Conservation (phyloP, 176 grass and related monocot species). For the Cocos nucifera region DNA sequence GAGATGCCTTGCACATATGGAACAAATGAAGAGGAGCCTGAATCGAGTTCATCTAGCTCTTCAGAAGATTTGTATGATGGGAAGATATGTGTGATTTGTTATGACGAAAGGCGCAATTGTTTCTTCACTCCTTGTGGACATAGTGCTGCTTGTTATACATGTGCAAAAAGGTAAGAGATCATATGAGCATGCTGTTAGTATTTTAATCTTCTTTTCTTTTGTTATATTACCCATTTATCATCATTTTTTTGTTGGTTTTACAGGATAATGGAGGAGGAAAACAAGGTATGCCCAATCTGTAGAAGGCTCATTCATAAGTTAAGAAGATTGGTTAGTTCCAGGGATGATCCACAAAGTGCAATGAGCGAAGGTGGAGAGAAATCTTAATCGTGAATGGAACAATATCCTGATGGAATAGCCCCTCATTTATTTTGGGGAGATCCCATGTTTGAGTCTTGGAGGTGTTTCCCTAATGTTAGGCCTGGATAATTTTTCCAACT, state of each 20-base stretch:
- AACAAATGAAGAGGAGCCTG: conserved; percentile 19
- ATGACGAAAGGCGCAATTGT: conserved; percentile 22
- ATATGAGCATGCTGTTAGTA: background rate
- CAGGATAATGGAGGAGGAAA: conserved; percentile 31
- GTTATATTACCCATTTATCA: background rate
- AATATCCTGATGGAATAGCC: no score
- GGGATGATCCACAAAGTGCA: no score
- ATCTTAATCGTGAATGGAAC: no score
- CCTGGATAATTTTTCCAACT: no score
- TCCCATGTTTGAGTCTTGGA: no score
- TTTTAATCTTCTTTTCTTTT: background rate
- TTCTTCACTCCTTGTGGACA: conserved; percentile 43
- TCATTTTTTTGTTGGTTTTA: background rate
- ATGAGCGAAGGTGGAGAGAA: no score
- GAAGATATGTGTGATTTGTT: conserved; percentile 47
- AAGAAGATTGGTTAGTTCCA: conserved; percentile 10
- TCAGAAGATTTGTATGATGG: conserved; percentile 35
- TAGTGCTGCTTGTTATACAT: conserved; percentile 21
- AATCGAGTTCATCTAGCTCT: conserved; percentile 20
- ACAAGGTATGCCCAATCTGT: conserved; percentile 32
- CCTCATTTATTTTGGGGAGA: no score
- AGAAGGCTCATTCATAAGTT: conserved; percentile 27
- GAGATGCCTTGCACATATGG: conserved; percentile 28
- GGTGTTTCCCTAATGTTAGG: no score
- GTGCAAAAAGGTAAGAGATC: conserved; percentile 24